Base-by-base conservation (phyloP, 2,329 filamentous ascomycete species). In the Myriosclerotinia curreyana region DNA sequence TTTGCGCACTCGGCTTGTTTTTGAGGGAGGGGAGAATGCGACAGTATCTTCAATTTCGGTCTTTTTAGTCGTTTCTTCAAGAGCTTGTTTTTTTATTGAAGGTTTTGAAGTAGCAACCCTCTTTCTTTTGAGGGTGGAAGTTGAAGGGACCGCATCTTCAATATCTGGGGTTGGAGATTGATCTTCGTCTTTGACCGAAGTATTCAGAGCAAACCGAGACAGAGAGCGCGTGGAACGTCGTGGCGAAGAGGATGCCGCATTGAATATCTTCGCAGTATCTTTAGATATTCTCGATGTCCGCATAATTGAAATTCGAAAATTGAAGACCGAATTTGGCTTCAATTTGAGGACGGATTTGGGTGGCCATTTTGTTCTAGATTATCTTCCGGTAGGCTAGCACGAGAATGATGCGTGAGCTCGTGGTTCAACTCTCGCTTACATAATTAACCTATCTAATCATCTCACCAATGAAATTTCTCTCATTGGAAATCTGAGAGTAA, bases 211-310 rank as follows among this genome's bases (percentile, higher is more conserved):
- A 72, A 83, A 82, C 60, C 81, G 77, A 28, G 82, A 77, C 63
- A 83, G 75, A 2, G 76, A 75, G n/a, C 83, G 76, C 68, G 85
- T 81, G 64, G 79, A 79, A 66, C 82, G 79, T 11, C 73, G 71
- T 46, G 69, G 70, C 50, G 76, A 68, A 72, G 72, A 44, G 4
- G 80, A 77, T n/a, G 80, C 70, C 7, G 77, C 74, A 68, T 82
- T 79, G 55, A 86, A 76, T n/a, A 86, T 74, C 66, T 80, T 84
- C 5, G 83, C 76, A 0, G 85, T 83, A 36, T 88, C 84, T 70
- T 80, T 80, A 11, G 85, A 85, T 60, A 86, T 75, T 50, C 81
- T 79, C 11, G 85, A 87, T 5, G 83, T 83, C 17, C 73, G 67
- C 73, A 75, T 75, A 46, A 38, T 58, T 50, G 38, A 1, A 22